A percentile compares a stretch with the other conserved stretches of the same genome.
phyloP scores from a whole-genome alignment of 2,329 filamentous ascomycete species.

The Cryphonectria naterciae region DNA sequence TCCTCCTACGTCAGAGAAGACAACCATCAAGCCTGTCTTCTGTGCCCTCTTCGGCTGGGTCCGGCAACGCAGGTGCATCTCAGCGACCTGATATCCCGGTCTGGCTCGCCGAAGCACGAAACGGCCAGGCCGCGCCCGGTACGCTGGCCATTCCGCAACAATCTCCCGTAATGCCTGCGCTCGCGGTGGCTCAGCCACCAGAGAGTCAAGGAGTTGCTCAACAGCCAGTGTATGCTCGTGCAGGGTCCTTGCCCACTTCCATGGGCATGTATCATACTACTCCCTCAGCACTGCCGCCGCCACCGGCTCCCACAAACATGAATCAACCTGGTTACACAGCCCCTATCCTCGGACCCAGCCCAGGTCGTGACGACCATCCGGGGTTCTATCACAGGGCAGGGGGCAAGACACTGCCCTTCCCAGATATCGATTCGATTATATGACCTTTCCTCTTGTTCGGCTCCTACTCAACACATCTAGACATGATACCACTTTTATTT shows the following conservation, averaged over 20 bases:
- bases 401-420: constrained; percentile 8
- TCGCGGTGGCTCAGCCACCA: neutral
- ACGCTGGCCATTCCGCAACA: constrained; percentile 5
- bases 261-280: neutral
- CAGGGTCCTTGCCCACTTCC: neutral
- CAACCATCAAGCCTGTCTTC: neutral
- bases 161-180: neutral
- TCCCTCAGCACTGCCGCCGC: neutral
- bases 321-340: neutral
- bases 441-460: neutral
- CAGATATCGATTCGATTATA: constrained; percentile 12
- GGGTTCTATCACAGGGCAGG: constrained; percentile 14
- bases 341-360: neutral
- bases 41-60: neutral
- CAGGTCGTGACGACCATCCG: constrained; percentile 1
- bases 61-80: neutral
- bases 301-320: neutral
- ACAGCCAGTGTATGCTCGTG: neutral
- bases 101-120: constrained; percentile 16
- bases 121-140: neutral
- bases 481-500: neutral
- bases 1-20: constrained; percentile 14
- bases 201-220: neutral
- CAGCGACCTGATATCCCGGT: constrained; percentile 12
- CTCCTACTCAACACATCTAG: neutral